Evolutionary conservation across 164 flowering plant species (phyloP).

Genomic region (Magnolia officinalis): DNA sequence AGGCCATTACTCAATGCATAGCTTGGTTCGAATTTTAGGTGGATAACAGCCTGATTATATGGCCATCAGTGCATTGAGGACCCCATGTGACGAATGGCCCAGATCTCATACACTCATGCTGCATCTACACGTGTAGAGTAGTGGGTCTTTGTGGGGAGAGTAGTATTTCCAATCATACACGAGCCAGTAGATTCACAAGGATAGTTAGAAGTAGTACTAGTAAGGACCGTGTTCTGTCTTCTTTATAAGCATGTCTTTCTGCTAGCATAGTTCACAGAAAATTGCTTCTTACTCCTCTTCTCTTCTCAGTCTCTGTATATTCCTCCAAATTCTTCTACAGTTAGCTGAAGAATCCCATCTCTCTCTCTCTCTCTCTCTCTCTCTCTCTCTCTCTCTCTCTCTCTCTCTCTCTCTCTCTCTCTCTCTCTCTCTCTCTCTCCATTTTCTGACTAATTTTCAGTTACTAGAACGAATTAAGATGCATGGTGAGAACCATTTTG

Average conservation of each 20-base stretch:
- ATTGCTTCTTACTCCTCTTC: neutral
- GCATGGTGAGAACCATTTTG: neutral
- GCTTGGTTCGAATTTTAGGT: too few species aligned
- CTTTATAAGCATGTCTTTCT: conserved; percentile 23
- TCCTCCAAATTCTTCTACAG: too few species aligned
- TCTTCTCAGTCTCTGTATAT: too few species aligned
- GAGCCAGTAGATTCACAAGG: neutral
- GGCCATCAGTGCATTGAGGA: neutral
- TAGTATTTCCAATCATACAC: neutral
- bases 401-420: too few species aligned
- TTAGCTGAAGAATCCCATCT: too few species aligned
- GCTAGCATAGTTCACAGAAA: neutral
- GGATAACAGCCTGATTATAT: neutral
- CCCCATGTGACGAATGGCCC: neutral
- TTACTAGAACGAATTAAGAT: neutral
- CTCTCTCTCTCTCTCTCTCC: neutral
- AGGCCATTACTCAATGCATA: too few species aligned
- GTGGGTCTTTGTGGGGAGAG: neutral
- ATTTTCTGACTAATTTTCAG: neutral
- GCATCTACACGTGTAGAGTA: neutral
- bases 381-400: too few species aligned
- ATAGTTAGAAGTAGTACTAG: conserved; percentile 5
- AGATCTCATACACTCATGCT: neutral
- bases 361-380: too few species aligned
- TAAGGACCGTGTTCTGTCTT: conserved; percentile 13